These are phyloP conservation scores for Aspergillus wentii DNA, from an alignment of 495 filamentous ascomycete species.

Conservation along the genomic window DNA sequence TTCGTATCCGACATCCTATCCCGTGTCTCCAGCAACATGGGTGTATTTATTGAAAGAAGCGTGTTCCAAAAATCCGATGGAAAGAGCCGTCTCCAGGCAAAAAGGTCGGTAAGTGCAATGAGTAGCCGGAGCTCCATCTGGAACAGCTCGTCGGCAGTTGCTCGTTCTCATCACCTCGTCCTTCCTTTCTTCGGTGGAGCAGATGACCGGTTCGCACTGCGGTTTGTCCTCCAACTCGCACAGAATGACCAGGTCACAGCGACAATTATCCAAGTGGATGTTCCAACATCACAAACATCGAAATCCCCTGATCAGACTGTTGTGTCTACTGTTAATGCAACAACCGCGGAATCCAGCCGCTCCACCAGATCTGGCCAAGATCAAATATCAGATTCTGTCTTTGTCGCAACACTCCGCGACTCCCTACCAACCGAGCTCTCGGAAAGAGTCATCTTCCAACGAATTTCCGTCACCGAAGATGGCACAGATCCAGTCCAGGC, in stretches of 20 bases:
- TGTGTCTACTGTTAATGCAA: not conserved
- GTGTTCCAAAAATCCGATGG: constrained; percentile 43
- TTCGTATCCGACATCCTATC: constrained; percentile 64
- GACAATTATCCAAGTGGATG: constrained; percentile 25
- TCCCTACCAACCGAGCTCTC: constrained; percentile 52
- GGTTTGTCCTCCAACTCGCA: constrained; percentile 75
- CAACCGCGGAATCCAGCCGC: not conserved
- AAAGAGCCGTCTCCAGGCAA: constrained; percentile 24
- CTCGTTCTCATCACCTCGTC: constrained; percentile 77
- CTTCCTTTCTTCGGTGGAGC: constrained; percentile 81
- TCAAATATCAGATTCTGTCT: constrained; percentile 44
- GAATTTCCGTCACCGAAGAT: constrained; percentile 10
- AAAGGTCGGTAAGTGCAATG: constrained; percentile 49
- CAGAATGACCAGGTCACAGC: constrained; percentile 64
- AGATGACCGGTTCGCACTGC: constrained; percentile 78
- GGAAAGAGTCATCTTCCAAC: constrained; percentile 57
- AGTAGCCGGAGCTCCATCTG: constrained; percentile 53
- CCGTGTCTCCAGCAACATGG: constrained; percentile 59
- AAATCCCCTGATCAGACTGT: not conserved
- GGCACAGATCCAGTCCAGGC: constrained; percentile 21
- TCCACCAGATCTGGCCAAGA: no score
- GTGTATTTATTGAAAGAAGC: constrained; percentile 78
- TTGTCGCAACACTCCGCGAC: constrained; percentile 52
- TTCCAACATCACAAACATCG: constrained; percentile 3
- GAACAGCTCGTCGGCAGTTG: constrained; percentile 37